Evolutionary conservation across 768 basidiomycete species (phyloP), one percentile per base, ranked within the genome.

Genomic region (Mycena epipterygia): DNA sequence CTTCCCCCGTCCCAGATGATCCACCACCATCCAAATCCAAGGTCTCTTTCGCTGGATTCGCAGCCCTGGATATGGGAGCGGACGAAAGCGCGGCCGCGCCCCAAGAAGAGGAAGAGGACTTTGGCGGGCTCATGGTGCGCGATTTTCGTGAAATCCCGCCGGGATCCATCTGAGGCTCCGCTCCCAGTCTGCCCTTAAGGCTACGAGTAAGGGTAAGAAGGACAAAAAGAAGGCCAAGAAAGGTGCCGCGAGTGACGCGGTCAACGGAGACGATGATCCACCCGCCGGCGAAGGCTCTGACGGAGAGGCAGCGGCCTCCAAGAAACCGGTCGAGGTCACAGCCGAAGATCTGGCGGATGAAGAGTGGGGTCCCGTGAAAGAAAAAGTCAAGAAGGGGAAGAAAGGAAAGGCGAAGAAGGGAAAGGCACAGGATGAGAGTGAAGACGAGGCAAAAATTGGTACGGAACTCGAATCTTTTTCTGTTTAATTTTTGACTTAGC

Each of bases 111-210:
- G 90, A 90, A 37, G 89, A 88, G 68, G 90, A 91, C 72, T 92
- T 88, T 70, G 93, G 93, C 46, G 93, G 93, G 48, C 83, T 94
- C 44, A 93, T 94, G 93, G 93, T 93, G 75, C 51, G 88, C 76
- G 32, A 67, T 70, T 62, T n/a, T 44, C 55, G 64, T 68, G 53
- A 51, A 63, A 67, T 71, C 62, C 63, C 17, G 32, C 19, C 56
- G 57, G 51, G 53, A 39, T 72, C 29, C 17, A 39, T 72, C 42
- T 66, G 46, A 68, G 62, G 53, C 52, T 58, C 55, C 29, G 59
- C 72, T 55, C 37, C 41, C 76, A 94, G 93, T 92, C 92, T 55
- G 84, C 85, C 19, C 84, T 94, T 70, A 91, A 91, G 76, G 89
- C 90, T 21, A 77, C 84, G 6, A 67, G 76, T 9, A 89, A 89